Evolutionary conservation across 192 early-diverging fungal species (phyloP).

Genomic region (Coemansia sp.): DNA sequence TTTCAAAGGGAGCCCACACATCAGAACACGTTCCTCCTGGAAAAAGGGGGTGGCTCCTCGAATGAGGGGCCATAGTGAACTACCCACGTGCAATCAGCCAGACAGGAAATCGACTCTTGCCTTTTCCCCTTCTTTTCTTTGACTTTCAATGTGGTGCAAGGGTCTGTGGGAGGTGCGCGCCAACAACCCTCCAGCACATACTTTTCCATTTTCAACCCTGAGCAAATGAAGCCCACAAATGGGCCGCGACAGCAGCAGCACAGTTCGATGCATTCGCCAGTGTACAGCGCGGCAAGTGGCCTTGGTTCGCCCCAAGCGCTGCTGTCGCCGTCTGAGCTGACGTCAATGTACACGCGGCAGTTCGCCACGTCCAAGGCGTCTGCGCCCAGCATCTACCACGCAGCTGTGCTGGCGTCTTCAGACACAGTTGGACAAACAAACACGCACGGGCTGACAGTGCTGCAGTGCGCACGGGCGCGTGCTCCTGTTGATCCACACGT

Average conservation of each 20-base stretch:
- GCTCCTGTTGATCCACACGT: conserved; percentile 50
- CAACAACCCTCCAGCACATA: background rate
- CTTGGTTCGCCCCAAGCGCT: conserved; percentile 15
- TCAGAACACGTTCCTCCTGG: no score
- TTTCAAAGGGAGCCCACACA: no score
- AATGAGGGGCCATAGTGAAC: no score
- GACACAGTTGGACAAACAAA: conserved; percentile 30
- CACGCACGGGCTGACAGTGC: conserved; percentile 42
- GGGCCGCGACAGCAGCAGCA: conserved; percentile 12
- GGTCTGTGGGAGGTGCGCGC: background rate
- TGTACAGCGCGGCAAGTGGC: conserved; percentile 24
- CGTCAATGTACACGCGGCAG: conserved; percentile 51
- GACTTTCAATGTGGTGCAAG: background rate
- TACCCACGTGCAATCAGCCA: background rate
- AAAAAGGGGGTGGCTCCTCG: no score
- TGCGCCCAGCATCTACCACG: conserved; percentile 38
- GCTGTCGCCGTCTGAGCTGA: conserved; percentile 36
- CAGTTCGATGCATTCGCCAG: conserved; percentile 37
- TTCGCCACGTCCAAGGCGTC: conserved; percentile 40
- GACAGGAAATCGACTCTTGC: background rate
- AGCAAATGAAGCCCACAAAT: conserved; percentile 15
- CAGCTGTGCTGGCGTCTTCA: conserved; percentile 28
- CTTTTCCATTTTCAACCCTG: background rate
- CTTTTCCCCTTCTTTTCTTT: background rate
- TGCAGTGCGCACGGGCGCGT: conserved; percentile 39